phyloP scores from a whole-genome alignment of 768 basidiomycete species.

The Coprinellus micaceus region DNA sequence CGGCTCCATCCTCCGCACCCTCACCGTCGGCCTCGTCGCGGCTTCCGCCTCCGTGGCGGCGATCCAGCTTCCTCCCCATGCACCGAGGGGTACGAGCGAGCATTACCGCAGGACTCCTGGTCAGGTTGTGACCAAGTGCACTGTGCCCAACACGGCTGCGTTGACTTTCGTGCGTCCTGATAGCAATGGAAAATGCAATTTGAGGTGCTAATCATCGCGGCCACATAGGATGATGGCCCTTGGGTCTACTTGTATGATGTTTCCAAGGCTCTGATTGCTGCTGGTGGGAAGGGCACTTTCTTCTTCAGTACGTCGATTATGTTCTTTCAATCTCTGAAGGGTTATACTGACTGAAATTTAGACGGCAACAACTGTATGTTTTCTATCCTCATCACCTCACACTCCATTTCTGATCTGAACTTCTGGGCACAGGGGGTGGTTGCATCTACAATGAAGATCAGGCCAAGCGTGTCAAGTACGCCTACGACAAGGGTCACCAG shows the following conservation, averaged over 20 bases:
- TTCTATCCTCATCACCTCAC: background rate
- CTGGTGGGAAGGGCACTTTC: slow-evolving; percentile 39
- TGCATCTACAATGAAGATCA: slow-evolving; percentile 31
- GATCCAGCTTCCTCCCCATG: too few relatives aligned
- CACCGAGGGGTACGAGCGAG: too few relatives aligned
- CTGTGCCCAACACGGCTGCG: slow-evolving; percentile 35
- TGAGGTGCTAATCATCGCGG: too few relatives aligned
- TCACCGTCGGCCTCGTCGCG: too few relatives aligned
- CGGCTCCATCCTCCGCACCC: too few relatives aligned
- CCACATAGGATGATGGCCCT: slow-evolving; percentile 47
- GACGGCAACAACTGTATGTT: slow-evolving; percentile 26
- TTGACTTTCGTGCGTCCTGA: slow-evolving; percentile 34
- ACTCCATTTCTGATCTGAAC: too few relatives aligned
- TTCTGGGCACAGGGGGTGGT: slow-evolving; percentile 20
- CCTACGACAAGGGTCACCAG: slow-evolving; percentile 35
- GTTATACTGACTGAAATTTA: slow-evolving; percentile 2
- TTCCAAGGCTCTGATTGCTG: slow-evolving; percentile 26
- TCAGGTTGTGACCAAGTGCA: slow-evolving; percentile 33
- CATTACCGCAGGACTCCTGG: slow-evolving; percentile 17
- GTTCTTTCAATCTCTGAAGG: background rate
- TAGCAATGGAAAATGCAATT: too few relatives aligned
- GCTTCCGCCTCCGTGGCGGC: too few relatives aligned
- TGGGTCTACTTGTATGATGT: slow-evolving; percentile 36
- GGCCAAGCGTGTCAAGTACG: slow-evolving; percentile 26
- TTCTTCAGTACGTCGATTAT: slow-evolving; percentile 33